These are phyloP conservation scores for Quercus bicolor DNA, from an alignment of 306 rosid genomes.

Conservation along the genomic window DNA sequence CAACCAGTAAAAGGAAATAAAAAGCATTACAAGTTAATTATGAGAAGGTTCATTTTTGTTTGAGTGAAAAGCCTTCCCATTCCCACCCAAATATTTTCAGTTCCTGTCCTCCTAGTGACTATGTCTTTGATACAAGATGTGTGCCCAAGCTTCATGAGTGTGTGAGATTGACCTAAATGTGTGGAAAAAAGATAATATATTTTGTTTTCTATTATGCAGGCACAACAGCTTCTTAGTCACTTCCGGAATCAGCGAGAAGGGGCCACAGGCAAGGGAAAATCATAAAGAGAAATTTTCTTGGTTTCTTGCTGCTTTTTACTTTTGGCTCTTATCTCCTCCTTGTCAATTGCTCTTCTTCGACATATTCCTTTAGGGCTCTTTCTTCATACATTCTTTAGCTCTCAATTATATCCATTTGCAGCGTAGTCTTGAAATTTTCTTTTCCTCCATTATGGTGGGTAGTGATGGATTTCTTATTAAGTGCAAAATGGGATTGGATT, in stretches of 20 bases:
- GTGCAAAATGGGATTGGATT: constrained; percentile 29
- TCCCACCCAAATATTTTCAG: not conserved
- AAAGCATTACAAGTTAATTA: too few species aligned
- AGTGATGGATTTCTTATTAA: constrained; percentile 13
- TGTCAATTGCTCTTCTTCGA: constrained; percentile 5
- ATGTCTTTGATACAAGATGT: not conserved
- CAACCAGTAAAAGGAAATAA: too few species aligned
- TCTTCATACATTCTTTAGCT: constrained; percentile 44
- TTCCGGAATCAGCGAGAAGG: constrained; percentile 80
- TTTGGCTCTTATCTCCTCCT: constrained; percentile 3
- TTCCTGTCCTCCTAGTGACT: not conserved
- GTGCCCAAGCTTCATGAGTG: not conserved
- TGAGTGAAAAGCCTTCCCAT: not conserved
- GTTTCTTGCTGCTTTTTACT: constrained; percentile 17
- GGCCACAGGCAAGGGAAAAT: constrained; percentile 57
- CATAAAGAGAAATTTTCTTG: constrained; percentile 40
- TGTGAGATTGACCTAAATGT: constrained; percentile 9
- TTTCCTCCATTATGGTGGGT: constrained; percentile 8
- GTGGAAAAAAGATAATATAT: constrained; percentile 2
- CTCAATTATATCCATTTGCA: constrained; percentile 24
- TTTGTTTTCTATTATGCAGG: constrained; percentile 44
- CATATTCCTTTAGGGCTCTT: constrained; percentile 13
- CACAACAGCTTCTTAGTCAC: constrained; percentile 90
- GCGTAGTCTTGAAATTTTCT: constrained; percentile 1
- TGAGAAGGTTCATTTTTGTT: not conserved